Evolutionary conservation across 2,329 filamentous ascomycete species (phyloP), one percentile per base, ranked within the genome.

Genomic region (Fusarium sp.): DNA sequence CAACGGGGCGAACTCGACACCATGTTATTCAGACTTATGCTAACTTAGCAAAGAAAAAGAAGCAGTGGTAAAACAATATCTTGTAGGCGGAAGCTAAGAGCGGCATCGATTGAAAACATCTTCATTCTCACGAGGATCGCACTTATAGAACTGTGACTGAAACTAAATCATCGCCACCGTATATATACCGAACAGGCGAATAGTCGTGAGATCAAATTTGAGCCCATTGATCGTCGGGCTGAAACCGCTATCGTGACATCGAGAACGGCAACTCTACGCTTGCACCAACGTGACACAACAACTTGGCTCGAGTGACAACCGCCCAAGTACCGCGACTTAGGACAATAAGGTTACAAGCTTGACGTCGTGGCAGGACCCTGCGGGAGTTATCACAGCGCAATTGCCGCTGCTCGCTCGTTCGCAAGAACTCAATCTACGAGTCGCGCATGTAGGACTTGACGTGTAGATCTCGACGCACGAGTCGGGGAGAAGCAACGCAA

Each of bases 401-500:
- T 10, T 26, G 12, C 22, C 6, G 15, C 25, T 51, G 24, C 13
- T 10, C n/a, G 9, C 31, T 31, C n/a, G 24, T 34, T 42, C 34
- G 25, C 38, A 34, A 43, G 26, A 34, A 5, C 39, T 29, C 25
- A 58, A 15, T 28, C 40, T 11, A n/a, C 15, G 47, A 63, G 46
- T 63, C 47, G 42, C 28, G 46, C 46, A 31, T 5, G 53, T 58
- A 40, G 43, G 44, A 58, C 53, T 22, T 24, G 11, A 28, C 34
- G 11, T 53, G 57, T 38, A 65, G 61, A 65, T 63, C 61, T 58
- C 22, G 38, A 48, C 28, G 26, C 46, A 48, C 52, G 45, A 47
- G 47, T 60, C 45, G 61, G 44, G 45, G 51, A 49, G 15, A 13
- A 19, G 7, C 19, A 24, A 46, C 19, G 42, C 45, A 39, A 51